Evolutionary conservation across 805 yeast species (phyloP), one percentile per base, ranked within the genome.

Genomic region (Kuraishia capsulata): DNA sequence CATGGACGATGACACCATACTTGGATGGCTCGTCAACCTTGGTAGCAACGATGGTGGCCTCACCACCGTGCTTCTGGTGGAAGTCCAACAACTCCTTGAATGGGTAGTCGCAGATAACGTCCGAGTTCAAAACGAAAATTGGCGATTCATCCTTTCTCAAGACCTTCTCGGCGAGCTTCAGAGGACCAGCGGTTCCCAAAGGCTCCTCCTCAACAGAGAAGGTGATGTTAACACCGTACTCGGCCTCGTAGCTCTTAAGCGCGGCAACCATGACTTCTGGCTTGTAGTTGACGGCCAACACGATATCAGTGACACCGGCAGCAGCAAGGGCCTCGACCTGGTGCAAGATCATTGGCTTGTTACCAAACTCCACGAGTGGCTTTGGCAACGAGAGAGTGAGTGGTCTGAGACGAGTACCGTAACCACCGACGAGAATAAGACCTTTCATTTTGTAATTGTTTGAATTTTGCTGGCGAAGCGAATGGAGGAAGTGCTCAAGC

Each of bases 341-440:
- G 66, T 92, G 98, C 54, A 87, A 73, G 56, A 92, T 92, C 98
- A 92, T 92, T 57, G 99, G 97, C 71, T 90, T 85, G 85, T 92
- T 92, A 64, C 85, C 99, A 58, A 92, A 92, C 70, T 90, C 97
- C 48, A 89, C 97, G 65, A 89, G 74, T 38, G 97, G 97, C 70
- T 89, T 89, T 64, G 97, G 97, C 48, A 81, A 76, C 42, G 97
- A 87, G 54, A 89, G 72, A 46, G 97, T 89, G 57, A 92, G 74
- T 46, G 99, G 99, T 78, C 99, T 89, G 73, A 92, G 83, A 73
- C 99, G 92, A 59, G 99, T 92, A 76, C 99, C 99, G 74, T 89
- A 92, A 67, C 98, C 98, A 62, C 98, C 98, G 55, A 90, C 97
- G 64, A 90, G 81, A 76, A 90, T 90, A 67, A 90, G 79, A 62